A percentile compares a stretch with the other conserved stretches of the same genome.
Evolutionary conservation across 441 rosid species (phyloP).

Genomic region (Breynia disticha): DNA sequence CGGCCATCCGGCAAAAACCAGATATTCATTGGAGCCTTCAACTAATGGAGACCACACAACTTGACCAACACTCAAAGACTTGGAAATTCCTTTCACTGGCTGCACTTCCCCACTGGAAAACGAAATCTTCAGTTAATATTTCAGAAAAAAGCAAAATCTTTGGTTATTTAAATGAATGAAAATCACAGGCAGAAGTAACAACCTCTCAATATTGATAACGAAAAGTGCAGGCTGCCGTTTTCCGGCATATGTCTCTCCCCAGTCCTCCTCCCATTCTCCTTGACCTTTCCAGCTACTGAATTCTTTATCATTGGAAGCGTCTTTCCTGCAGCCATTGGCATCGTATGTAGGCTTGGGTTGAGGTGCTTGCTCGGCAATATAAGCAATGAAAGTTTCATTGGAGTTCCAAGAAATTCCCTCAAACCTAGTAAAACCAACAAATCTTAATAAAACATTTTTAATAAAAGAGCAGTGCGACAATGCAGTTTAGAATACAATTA

Average conservation of each 20-base stretch:
- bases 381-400: conserved; percentile 67
- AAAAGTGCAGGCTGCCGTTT: conserved; percentile 77
- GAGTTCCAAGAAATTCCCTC: conserved; percentile 92
- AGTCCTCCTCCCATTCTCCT: conserved; percentile 96
- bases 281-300: conserved; percentile 79
- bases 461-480: background rate
- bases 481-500: too few relatives aligned
- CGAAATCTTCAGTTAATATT: conserved; percentile 7
- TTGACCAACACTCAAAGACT: conserved; percentile 75
- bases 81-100: conserved; percentile 57
- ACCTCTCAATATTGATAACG: conserved; percentile 62
- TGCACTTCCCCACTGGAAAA: conserved; percentile 57
- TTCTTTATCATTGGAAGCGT: conserved; percentile 47
- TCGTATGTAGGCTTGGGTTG: conserved; percentile 54
- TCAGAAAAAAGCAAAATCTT: conserved; percentile 1
- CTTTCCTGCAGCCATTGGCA: conserved; percentile 47
- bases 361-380: conserved; percentile 79
- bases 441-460: background rate
- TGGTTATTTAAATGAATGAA: background rate
- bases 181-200: conserved; percentile 7
- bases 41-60: conserved; percentile 78
- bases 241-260: conserved; percentile 94
- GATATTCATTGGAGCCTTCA: conserved; percentile 35
- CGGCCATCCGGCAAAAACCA: conserved; percentile 87
- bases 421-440: conserved; percentile 49